phyloP scores from a whole-genome alignment of 345 rosid species.

The Gynandropsis gynandra region DNA sequence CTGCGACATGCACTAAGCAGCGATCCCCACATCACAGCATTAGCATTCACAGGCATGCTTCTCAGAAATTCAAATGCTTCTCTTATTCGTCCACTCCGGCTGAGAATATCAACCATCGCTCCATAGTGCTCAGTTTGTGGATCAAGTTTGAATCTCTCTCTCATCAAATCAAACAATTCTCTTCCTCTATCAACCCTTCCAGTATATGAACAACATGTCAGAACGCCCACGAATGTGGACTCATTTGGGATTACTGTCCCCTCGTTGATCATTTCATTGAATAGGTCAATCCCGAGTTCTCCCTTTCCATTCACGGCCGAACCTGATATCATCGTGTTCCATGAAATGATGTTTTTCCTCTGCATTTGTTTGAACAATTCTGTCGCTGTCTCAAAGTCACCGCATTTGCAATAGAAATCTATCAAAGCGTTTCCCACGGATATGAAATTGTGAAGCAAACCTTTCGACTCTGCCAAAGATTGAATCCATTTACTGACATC shows the following conservation, averaged over 20 bases:
- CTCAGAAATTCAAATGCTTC: slow-evolving; percentile 59
- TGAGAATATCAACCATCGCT: slow-evolving; percentile 63
- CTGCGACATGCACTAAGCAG: slow-evolving; percentile 61
- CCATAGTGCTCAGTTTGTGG: slow-evolving; percentile 64
- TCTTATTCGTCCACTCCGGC: slow-evolving; percentile 42
- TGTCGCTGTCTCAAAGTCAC: slow-evolving; percentile 43
- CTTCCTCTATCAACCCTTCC: slow-evolving; percentile 47
- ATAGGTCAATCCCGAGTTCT: slow-evolving; percentile 42
- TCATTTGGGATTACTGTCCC: slow-evolving; percentile 40
- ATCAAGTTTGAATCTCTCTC: slow-evolving; percentile 28
- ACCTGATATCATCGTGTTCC: slow-evolving; percentile 67
- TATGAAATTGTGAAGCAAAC: slow-evolving; percentile 27
- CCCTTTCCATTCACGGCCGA: slow-evolving; percentile 56
- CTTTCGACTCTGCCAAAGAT: slow-evolving; percentile 41
- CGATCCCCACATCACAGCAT: slow-evolving; percentile 61
- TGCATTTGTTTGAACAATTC: slow-evolving; percentile 39
- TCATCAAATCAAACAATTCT: slow-evolving; percentile 46
- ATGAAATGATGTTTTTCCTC: slow-evolving; percentile 44
- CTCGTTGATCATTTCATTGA: slow-evolving; percentile 43
- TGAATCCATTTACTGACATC: slow-evolving; percentile 48
- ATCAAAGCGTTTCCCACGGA: slow-evolving; percentile 60
- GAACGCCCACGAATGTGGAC: slow-evolving; percentile 41
- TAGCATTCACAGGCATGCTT: slow-evolving; percentile 38
- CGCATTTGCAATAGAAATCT: slow-evolving; percentile 56
- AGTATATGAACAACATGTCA: slow-evolving; percentile 61